These are phyloP conservation scores for Penicillium paxilli DNA, from an alignment of 495 filamentous ascomycete species.

Conservation along the genomic window DNA sequence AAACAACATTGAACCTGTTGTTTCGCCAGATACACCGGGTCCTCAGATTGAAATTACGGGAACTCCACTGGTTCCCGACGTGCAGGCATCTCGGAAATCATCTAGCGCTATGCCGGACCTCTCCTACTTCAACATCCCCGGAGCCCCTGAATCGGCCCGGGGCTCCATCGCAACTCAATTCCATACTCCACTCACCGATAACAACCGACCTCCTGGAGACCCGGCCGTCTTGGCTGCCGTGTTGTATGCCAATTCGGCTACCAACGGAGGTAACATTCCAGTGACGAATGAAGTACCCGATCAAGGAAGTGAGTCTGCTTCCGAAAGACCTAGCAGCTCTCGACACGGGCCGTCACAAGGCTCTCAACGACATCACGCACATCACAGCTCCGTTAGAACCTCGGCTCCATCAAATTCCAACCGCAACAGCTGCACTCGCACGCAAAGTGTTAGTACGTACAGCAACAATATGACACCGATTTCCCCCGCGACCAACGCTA, in stretches of 20 bases:
- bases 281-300: conserved; percentile 14
- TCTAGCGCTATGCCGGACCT: conserved; percentile 38
- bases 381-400: conserved; percentile 37
- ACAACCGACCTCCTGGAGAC: conserved; percentile 18
- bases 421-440: conserved; percentile 45
- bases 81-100: conserved; percentile 34
- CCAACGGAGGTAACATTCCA: conserved; percentile 8
- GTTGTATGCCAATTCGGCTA: conserved; percentile 29
- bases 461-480: conserved; percentile 47
- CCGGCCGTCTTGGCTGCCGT: conserved; percentile 35
- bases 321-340: conserved; percentile 34
- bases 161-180: conserved; percentile 16
- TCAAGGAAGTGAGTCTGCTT: conserved; percentile 17
- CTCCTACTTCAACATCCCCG: conserved; percentile 29
- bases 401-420: conserved; percentile 39
- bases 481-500: conserved; percentile 53
- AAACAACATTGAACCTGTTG: conserved; percentile 39
- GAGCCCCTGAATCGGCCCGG: conserved; percentile 14
- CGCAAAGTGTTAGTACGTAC: conserved; percentile 43
- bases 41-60: conserved; percentile 45
- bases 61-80: conserved; percentile 17
- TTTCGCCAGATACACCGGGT: conserved; percentile 41
- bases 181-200: conserved; percentile 16
- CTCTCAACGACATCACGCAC: conserved; percentile 34
- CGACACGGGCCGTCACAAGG: conserved; percentile 23